Base-by-base conservation (phyloP, 2,329 filamentous ascomycete genomes). In the Fusarium robinianum region DNA sequence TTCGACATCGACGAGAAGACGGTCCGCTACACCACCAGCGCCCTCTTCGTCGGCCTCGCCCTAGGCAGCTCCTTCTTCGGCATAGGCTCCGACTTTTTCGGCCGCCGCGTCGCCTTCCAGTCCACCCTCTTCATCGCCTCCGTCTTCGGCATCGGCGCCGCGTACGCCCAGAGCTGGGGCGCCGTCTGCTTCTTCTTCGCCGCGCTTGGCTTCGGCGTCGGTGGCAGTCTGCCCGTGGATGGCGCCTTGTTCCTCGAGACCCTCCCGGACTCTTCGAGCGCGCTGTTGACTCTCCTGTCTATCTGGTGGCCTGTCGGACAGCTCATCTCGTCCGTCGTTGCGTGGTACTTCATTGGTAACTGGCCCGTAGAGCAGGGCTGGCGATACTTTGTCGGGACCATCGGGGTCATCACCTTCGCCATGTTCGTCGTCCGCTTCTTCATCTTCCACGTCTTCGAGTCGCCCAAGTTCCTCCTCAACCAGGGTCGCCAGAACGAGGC, bases 301-400 rank as follows among this genome's bases (percentile, higher is more conserved):
- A 80, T 90, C 6, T 94, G 88, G 85, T 95, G 90, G 88, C 87
- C 89, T 0, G 70, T 95, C 12, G 90, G 89, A 5, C 88, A 94
- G 62, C 75, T 95, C 6, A 77, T 85, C 42, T 83, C 86, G 2
- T 85, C 83, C 3, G 68, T 87, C 5, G 74, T 88, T 33, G 88
- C 85, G 6, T 92, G 87, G 88, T 85, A 76, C 31, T 88, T 85
- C 55, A 84, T 94, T 42, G 81, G 84, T 18, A 79, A 80, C 53
- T 88, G 79, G 72, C 82, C 81, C 7, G 74, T 76, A 5, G 76
- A 87, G 31, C 78, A 87, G 69, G 88, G 88, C 27, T 95, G 89
- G 89, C 78, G 90, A 15, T 83, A 85, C 53, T 82, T 91, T 38
- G 72, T 89, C 39, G 72, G 85, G 37, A 82, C 84, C 1, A 81